A percentile compares a stretch with the other conserved stretches of the same genome.
Conservation (phyloP, 495 filamentous ascomycete species). For the Rhypophila decipiens region DNA sequence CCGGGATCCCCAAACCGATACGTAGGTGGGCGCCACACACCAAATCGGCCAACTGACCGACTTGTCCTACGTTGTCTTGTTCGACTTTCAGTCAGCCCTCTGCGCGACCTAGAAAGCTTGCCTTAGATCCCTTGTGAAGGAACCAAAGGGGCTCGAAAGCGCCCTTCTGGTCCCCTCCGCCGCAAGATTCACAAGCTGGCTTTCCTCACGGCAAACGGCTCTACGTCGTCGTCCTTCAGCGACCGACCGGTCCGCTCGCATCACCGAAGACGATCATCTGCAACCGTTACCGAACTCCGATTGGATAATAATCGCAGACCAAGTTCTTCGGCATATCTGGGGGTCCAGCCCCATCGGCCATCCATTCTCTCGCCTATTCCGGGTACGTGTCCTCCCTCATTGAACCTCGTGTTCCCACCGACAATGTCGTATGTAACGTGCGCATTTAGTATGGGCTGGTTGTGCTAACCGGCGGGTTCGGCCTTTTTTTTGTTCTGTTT, state of each 20-base stretch:
- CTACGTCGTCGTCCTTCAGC: slow-evolving; percentile 38
- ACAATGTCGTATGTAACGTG: too few species aligned
- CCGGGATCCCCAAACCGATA: background rate
- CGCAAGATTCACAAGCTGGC: slow-evolving; percentile 34
- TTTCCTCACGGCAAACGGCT: slow-evolving; percentile 28
- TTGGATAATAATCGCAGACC: slow-evolving; percentile 23
- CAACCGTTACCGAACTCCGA: slow-evolving; percentile 20
- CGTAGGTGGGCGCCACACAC: background rate
- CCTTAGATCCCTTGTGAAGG: too few species aligned
- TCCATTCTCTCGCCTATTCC: slow-evolving; percentile 35
- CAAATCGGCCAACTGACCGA: background rate
- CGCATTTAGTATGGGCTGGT: too few species aligned
- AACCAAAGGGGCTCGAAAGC: slow-evolving; percentile 11
- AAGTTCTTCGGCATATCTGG: slow-evolving; percentile 25
- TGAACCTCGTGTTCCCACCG: slow-evolving; percentile 10
- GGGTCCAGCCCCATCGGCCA: slow-evolving; percentile 33
- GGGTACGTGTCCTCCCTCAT: slow-evolving; percentile 26
- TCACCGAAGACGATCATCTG: slow-evolving; percentile 36
- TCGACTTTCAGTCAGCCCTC: too few species aligned
- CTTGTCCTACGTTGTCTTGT: too few species aligned
- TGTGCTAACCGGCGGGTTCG: slow-evolving; percentile 8
- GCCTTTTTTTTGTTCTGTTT: slow-evolving; percentile 6
- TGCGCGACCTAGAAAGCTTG: background rate
- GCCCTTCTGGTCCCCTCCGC: slow-evolving; percentile 15
- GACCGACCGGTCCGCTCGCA: slow-evolving; percentile 33